Percentiles rank a stretch among this genome's conserved stretches.
phyloP scores from a whole-genome alignment of 768 basidiomycete species.

The Pilatotrama ljubarskyi region DNA sequence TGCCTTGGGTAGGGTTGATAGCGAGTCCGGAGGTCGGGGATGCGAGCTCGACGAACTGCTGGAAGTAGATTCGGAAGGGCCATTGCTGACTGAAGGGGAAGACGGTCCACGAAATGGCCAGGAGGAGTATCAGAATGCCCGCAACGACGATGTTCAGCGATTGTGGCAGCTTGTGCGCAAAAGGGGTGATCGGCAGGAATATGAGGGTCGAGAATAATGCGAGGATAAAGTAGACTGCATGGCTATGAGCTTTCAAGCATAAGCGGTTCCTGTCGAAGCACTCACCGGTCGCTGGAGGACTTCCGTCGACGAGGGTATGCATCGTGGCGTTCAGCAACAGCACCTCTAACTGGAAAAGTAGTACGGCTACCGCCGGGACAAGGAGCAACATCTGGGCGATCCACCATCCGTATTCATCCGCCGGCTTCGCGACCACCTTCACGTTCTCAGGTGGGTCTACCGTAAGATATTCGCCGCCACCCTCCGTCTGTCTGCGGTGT shows the following conservation, averaged over 20 bases:
- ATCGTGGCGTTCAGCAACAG: constrained; percentile 47
- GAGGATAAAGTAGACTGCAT: constrained; percentile 50
- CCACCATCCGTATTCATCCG: constrained; percentile 50
- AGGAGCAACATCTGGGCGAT: constrained; percentile 56
- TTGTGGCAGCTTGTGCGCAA: constrained; percentile 53
- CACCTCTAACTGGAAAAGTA: constrained; percentile 52
- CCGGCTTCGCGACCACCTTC: constrained; percentile 9
- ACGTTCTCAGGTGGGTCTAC: constrained; percentile 15
- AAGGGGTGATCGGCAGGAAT: constrained; percentile 63
- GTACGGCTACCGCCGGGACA: constrained; percentile 52
- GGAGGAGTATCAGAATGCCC: constrained; percentile 42
- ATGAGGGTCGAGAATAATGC: constrained; percentile 51
- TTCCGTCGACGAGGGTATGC: constrained; percentile 68
- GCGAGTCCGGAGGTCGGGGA: not conserved
- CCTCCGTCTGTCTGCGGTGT: constrained; percentile 23
- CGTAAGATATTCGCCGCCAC: constrained; percentile 24
- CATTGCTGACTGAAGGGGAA: constrained; percentile 62
- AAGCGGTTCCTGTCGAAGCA: constrained; percentile 9
- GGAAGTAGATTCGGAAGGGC: constrained; percentile 74
- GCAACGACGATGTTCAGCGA: constrained; percentile 39
- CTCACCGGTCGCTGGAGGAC: constrained; percentile 49
- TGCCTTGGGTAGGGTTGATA: not conserved
- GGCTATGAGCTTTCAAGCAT: not conserved
- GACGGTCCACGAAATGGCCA: constrained; percentile 32
- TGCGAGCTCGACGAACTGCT: constrained; percentile 54